Conservation (phyloP, 345 rosid genomes). For the Geranium rotundifolium region DNA sequence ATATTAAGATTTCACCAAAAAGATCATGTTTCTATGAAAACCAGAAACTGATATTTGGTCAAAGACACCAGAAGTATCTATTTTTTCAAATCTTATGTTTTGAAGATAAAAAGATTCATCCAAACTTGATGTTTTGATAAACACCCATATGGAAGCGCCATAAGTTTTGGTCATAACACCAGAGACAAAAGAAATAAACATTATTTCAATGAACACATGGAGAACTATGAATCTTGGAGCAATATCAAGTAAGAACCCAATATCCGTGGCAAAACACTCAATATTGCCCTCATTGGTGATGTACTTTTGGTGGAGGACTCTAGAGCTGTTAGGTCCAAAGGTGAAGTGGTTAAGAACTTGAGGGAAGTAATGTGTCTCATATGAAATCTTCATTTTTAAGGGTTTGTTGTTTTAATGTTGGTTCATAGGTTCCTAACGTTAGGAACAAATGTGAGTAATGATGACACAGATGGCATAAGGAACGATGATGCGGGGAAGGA, state of each 20-base stretch:
- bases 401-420: slow-evolving; percentile 13
- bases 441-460: slow-evolving; percentile 24
- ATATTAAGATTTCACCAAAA: background rate
- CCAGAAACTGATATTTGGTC: background rate
- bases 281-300: slow-evolving; percentile 73
- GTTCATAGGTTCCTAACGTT: slow-evolving; percentile 14
- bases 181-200: background rate
- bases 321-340: slow-evolving; percentile 43
- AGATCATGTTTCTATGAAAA: background rate
- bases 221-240: slow-evolving; percentile 75
- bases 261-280: slow-evolving; percentile 72
- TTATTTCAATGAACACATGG: slow-evolving; percentile 67
- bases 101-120: background rate
- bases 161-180: too few species aligned
- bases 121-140: background rate
- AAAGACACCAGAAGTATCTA: background rate
- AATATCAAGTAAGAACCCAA: slow-evolving; percentile 70
- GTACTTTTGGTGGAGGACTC: slow-evolving; percentile 55
- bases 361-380: slow-evolving; percentile 47
- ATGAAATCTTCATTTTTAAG: slow-evolving; percentile 23
- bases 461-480: slow-evolving; percentile 5
- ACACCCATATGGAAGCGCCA: background rate
- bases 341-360: slow-evolving; percentile 66
- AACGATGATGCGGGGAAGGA: background rate
- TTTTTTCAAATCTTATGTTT: background rate